These are phyloP conservation scores for Coemansia sp. DNA, from an alignment of 192 early-diverging fungal genomes.

Conservation along the genomic window DNA sequence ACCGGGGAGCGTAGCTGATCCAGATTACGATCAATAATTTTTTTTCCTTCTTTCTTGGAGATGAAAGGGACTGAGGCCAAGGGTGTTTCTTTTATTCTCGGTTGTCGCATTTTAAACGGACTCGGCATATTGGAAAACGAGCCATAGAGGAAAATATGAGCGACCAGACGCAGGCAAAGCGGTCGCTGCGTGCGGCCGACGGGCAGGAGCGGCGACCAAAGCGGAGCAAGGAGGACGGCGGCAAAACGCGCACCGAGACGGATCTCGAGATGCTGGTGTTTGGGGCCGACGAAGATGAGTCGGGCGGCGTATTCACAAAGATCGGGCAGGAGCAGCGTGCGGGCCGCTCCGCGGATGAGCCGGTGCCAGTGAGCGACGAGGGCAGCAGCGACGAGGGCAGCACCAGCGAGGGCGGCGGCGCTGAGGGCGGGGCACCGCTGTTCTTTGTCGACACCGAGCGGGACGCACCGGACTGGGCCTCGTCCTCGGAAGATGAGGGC, in stretches of 20 bases:
- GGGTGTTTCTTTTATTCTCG: neutral
- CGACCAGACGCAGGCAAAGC: neutral
- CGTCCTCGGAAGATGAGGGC: conserved; percentile 31
- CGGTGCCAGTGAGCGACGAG: neutral
- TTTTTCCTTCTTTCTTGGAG: no score
- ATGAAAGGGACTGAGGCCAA: no score
- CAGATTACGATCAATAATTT: no score
- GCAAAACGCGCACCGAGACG: conserved; percentile 62
- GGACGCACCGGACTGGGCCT: neutral
- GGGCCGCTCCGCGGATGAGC: conserved; percentile 1
- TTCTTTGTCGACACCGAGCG: conserved; percentile 42
- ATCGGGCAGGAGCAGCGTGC: conserved; percentile 6
- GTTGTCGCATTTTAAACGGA: no score
- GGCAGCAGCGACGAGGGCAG: conserved; percentile 52
- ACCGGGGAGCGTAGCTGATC: neutral
- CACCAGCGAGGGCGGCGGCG: neutral
- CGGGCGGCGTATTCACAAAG: conserved; percentile 13
- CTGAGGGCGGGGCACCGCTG: conserved; percentile 10
- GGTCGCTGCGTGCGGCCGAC: neutral
- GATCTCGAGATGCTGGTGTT: conserved; percentile 76
- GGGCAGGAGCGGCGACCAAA: neutral
- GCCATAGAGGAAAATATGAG: neutral
- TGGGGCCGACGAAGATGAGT: conserved; percentile 56
- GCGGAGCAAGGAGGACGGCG: conserved; percentile 5
- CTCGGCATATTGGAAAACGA: neutral